Base-by-base conservation (phyloP, 1,139 yeast species). In the Candida glucosophila region DNA sequence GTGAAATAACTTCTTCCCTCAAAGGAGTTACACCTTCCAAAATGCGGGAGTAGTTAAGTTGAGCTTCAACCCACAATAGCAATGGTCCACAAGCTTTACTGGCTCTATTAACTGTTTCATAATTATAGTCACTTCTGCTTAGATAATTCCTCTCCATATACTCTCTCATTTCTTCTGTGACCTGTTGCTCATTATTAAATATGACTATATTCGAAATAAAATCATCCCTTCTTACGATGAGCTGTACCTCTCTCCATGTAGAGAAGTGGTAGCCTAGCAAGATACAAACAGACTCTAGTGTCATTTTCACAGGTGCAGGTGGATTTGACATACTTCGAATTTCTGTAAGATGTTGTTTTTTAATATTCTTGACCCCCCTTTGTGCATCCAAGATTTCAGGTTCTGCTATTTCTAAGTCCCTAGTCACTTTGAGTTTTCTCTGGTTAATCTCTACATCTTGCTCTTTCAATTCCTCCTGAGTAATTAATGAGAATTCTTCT, bases 31-130 rank as follows among this genome's bases (percentile, higher is more conserved):
- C 73, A 22, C 66, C 67, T 23, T 80, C 78, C 23, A 85, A 54
- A 19, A 85, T 79, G 3, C 69, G 47, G 0, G 92, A 71, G 43
- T 79, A 88, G 5, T 65, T 58, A 14, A 86, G 62, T 37, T 90
- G 97, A 0, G 97, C 97, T 32, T 67, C 65, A 0, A 86, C 92
- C 98, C 98, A 90, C 35, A 77, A 78, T 15, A 82, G 49, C 25
- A 90, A 57, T 0, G 98, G 98, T 0, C 96, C 97, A 58, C 96
- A 86, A 0, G 97, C 96, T 44, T 82, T 85, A 52, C 94, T 80
- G 3, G 97, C 97, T 26, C 96, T 62, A 42, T 82, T 74, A 0
- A 83, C 95, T 0, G 79, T 55, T 28, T 79, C 90, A 41, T 58
- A 80, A 23, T 70, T 83, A 43, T 69, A 88, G 28, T 73, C 80